Base-by-base conservation (phyloP, 2,329 filamentous ascomycete species). In the Sporothrix pseudoabietina region DNA sequence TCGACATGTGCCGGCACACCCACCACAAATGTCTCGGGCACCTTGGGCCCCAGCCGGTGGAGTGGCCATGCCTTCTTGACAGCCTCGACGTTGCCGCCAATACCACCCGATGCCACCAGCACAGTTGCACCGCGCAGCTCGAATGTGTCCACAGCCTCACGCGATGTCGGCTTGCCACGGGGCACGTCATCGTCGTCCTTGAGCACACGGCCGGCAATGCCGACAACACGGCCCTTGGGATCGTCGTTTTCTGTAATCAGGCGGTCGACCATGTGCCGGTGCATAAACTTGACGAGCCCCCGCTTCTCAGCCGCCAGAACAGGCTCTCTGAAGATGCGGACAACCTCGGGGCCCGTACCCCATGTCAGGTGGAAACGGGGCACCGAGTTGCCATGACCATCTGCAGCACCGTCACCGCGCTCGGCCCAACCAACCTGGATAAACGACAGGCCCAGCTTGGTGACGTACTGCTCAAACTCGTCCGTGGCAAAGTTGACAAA, bases 1-100 rank as follows among this genome's bases (percentile, higher is more conserved):
- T 90, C 88, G n/a, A 90, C 88, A 75, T 90, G 87, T 0, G 87
- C 87, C 0, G 88, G 88, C 2, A 90, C 88, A 8, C 88, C 88
- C 16, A 89, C 78, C 57, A 90, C 87, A 75, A 90, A 89, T 75
- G 82, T 82, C 74, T 86, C 79, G 0, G 88, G 88, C 0, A 88
- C 82, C 52, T 84, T 84, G 55, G 87, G 85, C 0, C 88, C 88
- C 1, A 90, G 81, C 0, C 87, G 83, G 59, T 89, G 86, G 0
- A 86, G 74, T 0, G 88, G 88, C 88, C 88, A 90, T 1, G 82
- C 83, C 54, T 84, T 83, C 77, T 87, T 88, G 71, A 90, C 86
- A 1, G 86, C 84, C 1, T 89, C 88, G n/a, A 89, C 81, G 72
- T 90, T 87, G 22, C 88, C 88, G 16, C 88, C 88, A 57, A 90